A percentile compares a stretch with the other conserved stretches of the same genome.
These are phyloP conservation scores for Stephania cephalantha DNA, from an alignment of 164 flowering plant genomes.

Conservation along the genomic window DNA sequence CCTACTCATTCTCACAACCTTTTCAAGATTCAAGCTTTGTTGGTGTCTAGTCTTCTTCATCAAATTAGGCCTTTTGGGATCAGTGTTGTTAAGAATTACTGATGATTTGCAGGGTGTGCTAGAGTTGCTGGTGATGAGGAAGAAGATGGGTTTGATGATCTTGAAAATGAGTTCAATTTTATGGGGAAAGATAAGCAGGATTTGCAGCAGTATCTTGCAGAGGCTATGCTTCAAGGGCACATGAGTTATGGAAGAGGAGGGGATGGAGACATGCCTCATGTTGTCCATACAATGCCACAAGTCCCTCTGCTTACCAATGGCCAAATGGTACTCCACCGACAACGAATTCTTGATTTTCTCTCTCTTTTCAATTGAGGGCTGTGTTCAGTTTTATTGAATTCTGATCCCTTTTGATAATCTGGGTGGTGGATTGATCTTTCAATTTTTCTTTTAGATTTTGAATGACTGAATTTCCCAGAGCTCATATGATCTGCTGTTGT, in stretches of 20 bases:
- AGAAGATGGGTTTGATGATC: constrained; percentile 51
- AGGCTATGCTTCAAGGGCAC: constrained; percentile 34
- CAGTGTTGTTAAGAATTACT: not conserved
- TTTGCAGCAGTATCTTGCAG: constrained; percentile 27
- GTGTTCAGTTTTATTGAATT: not conserved
- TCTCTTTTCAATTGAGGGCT: not conserved
- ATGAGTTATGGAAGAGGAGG: constrained; percentile 35
- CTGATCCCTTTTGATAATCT: not conserved
- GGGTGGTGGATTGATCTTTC: not conserved
- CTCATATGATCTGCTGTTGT: not conserved
- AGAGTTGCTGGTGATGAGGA: constrained; percentile 64
- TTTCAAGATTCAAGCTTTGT: not conserved
- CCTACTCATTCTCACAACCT: not conserved
- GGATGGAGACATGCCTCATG: constrained; percentile 31
- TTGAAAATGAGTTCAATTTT: constrained; percentile 53
- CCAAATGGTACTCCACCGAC: constrained; percentile 25
- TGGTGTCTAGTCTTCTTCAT: not conserved
- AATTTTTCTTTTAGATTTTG: not conserved
- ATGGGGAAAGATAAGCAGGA: constrained; percentile 24
- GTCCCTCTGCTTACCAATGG: constrained; percentile 37
- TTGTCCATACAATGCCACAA: constrained; percentile 36
- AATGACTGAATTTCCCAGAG: not conserved
- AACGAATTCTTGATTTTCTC: not conserved
- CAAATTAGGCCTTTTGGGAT: not conserved
- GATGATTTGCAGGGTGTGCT: constrained; percentile 40